phyloP scores from a whole-genome alignment of 331 rosid species.

The Saraca asoca region DNA sequence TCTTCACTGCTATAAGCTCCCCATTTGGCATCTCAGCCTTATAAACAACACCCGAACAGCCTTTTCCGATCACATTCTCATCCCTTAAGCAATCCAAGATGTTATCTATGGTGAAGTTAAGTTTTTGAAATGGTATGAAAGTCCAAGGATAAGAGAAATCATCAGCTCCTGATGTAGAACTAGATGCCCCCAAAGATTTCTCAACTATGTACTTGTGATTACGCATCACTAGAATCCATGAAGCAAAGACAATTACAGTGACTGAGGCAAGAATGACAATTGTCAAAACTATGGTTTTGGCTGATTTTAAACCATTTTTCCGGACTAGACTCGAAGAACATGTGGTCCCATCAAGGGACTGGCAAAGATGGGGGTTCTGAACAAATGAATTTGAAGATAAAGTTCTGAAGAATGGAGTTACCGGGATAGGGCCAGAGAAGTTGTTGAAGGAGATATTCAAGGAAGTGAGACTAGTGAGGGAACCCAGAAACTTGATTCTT shows the following conservation, averaged over 20 bases:
- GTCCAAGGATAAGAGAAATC: slow-evolving; percentile 98
- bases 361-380: slow-evolving; percentile 65
- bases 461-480: slow-evolving; percentile 71
- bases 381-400: slow-evolving; percentile 57
- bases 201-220: slow-evolving; percentile 54
- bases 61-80: slow-evolving; percentile 84
- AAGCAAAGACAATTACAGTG: slow-evolving; percentile 56
- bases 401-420: slow-evolving; percentile 77
- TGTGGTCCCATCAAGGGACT: slow-evolving; percentile 67
- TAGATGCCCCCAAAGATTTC: slow-evolving; percentile 44
- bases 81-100: slow-evolving; percentile 84
- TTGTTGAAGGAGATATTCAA: slow-evolving; percentile 80
- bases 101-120: slow-evolving; percentile 68
- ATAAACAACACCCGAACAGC: slow-evolving; percentile 85
- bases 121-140: slow-evolving; percentile 89
- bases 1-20: slow-evolving; percentile 80
- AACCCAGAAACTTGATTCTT: slow-evolving; percentile 66
- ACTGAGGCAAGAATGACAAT: slow-evolving; percentile 59
- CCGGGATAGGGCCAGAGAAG: slow-evolving; percentile 88
- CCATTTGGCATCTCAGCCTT: slow-evolving; percentile 84
- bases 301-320: slow-evolving; percentile 56
- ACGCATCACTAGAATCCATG: slow-evolving; percentile 61
- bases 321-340: slow-evolving; percentile 60
- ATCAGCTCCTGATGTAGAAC: slow-evolving; percentile 57
- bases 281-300: slow-evolving; percentile 58